Conservation (phyloP, 169 alveolate genomes). For the Plasmodium fragile region DNA sequence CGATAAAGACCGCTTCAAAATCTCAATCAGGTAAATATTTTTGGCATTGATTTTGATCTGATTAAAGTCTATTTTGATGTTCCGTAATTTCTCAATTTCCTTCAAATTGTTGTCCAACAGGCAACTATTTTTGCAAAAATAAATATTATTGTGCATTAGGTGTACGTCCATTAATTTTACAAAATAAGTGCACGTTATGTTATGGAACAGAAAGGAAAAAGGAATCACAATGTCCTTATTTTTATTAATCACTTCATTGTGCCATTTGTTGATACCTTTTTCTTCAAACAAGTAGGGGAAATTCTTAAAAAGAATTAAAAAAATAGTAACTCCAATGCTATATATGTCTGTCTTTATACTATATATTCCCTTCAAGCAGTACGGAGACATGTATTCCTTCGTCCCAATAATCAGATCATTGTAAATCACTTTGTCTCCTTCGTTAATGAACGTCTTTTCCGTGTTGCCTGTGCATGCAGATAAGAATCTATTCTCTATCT, state of each 20-base stretch:
- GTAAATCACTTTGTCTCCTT: slow-evolving; percentile 36
- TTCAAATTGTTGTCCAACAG: slow-evolving; percentile 44
- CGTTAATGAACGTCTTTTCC: slow-evolving; percentile 43
- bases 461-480: slow-evolving; percentile 46
- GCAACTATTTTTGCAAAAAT: slow-evolving; percentile 62
- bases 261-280: slow-evolving; percentile 30
- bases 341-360: slow-evolving; percentile 65
- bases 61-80: slow-evolving; percentile 49
- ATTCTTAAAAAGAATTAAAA: slow-evolving; percentile 64
- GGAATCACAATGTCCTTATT: slow-evolving; percentile 55
- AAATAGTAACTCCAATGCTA: slow-evolving; percentile 66
- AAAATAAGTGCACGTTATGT: slow-evolving; percentile 51
- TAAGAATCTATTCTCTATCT: slow-evolving; percentile 7
- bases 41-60: slow-evolving; percentile 49
- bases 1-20: slow-evolving; percentile 43
- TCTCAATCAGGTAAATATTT: slow-evolving; percentile 49
- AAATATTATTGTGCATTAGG: slow-evolving; percentile 56
- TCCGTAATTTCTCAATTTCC: slow-evolving; percentile 45
- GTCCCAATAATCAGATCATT: slow-evolving; percentile 69
- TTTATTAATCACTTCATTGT: slow-evolving; percentile 43
- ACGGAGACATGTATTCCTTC: slow-evolving; percentile 69
- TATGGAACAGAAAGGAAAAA: slow-evolving; percentile 66
- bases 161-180: slow-evolving; percentile 61
- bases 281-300: slow-evolving; percentile 66
- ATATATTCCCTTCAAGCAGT: slow-evolving; percentile 60